Percentiles rank a stretch among this genome's conserved stretches.
These are phyloP conservation scores for Nitzschia sp. DNA, from an alignment of 108 stramenopile genomes.

Conservation along the genomic window DNA sequence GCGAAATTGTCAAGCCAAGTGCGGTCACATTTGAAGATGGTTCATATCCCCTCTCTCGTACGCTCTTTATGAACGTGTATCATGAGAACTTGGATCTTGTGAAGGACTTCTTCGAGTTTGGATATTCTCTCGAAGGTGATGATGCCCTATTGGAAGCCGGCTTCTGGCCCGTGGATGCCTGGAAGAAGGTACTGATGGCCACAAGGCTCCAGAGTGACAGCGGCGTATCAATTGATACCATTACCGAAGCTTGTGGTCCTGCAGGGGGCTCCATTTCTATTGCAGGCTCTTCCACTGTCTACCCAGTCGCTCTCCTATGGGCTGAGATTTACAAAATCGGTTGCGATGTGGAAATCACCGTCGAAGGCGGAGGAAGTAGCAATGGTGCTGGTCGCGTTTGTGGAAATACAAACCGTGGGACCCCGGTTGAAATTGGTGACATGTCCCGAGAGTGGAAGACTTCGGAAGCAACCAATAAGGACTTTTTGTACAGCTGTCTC, in stretches of 20 bases:
- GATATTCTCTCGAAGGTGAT: background rate
- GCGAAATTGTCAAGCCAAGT: slow-evolving; percentile 5
- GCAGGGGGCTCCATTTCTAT: slow-evolving; percentile 2
- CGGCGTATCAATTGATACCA: slow-evolving; percentile 4
- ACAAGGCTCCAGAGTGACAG: background rate
- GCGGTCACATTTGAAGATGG: slow-evolving; percentile 12
- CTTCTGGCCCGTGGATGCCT: background rate
- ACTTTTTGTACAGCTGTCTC: slow-evolving; percentile 23
- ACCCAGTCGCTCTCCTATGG: slow-evolving; percentile 21
- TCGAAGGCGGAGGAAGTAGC: slow-evolving; percentile 32
- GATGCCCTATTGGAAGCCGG: slow-evolving; percentile 3
- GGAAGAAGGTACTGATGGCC: slow-evolving; percentile 9
- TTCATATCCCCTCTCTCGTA: slow-evolving; percentile 12
- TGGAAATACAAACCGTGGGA: background rate
- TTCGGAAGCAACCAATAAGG: background rate
- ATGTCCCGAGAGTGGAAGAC: slow-evolving; percentile 28
- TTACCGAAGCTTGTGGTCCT: background rate
- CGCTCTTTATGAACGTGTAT: slow-evolving; percentile 5
- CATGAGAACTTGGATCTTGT: background rate
- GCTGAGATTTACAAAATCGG: slow-evolving; percentile 20
- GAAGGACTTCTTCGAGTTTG: slow-evolving; percentile 12
- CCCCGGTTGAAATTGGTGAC: slow-evolving; percentile 26
- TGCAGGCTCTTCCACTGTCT: slow-evolving; percentile 23
- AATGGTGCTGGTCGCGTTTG: slow-evolving; percentile 30
- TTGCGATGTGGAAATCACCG: slow-evolving; percentile 5